phyloP scores from a whole-genome alignment of 1,139 yeast species.

The Scheffersomyces quercinus region DNA sequence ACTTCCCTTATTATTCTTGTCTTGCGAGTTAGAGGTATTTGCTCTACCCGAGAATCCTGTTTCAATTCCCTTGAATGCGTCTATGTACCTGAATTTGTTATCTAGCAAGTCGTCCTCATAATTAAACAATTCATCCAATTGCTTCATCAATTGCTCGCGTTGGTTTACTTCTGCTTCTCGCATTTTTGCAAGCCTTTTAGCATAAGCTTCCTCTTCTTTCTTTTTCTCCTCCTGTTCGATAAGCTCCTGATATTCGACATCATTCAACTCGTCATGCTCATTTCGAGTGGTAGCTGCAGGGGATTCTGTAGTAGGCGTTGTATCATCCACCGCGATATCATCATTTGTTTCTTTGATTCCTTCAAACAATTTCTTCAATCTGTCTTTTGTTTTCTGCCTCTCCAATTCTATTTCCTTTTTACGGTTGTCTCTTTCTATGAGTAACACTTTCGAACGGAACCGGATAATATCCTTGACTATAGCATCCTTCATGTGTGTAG shows the following conservation, averaged over 20 bases:
- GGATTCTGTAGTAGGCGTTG: slow-evolving; percentile 1
- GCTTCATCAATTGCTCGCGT: slow-evolving; percentile 15
- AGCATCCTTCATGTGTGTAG: slow-evolving; percentile 55
- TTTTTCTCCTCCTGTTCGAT: slow-evolving; percentile 17
- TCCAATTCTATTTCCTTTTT: slow-evolving; percentile 54
- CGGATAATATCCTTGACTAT: slow-evolving; percentile 60
- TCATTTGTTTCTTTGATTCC: slow-evolving; percentile 38
- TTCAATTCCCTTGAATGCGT: slow-evolving; percentile 25
- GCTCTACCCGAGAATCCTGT: neutral
- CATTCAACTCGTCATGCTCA: slow-evolving; percentile 31
- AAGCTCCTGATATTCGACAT: slow-evolving; percentile 33
- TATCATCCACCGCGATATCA: slow-evolving; percentile 7
- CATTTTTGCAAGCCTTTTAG: slow-evolving; percentile 15
- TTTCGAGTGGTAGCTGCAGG: slow-evolving; percentile 15
- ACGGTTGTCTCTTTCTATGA: slow-evolving; percentile 57
- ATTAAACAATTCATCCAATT: slow-evolving; percentile 18
- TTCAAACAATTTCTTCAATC: slow-evolving; percentile 52
- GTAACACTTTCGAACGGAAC: slow-evolving; percentile 62
- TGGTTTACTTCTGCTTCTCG: slow-evolving; percentile 19
- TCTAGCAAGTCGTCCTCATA: slow-evolving; percentile 39
- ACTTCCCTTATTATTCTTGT: neutral
- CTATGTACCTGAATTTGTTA: slow-evolving; percentile 37
- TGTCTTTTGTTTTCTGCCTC: slow-evolving; percentile 49
- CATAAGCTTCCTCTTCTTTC: slow-evolving; percentile 21
- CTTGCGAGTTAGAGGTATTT: neutral